These are phyloP conservation scores for Sclerotinia trifoliorum DNA, from an alignment of 2,329 filamentous ascomycete species.

Conservation along the genomic window DNA sequence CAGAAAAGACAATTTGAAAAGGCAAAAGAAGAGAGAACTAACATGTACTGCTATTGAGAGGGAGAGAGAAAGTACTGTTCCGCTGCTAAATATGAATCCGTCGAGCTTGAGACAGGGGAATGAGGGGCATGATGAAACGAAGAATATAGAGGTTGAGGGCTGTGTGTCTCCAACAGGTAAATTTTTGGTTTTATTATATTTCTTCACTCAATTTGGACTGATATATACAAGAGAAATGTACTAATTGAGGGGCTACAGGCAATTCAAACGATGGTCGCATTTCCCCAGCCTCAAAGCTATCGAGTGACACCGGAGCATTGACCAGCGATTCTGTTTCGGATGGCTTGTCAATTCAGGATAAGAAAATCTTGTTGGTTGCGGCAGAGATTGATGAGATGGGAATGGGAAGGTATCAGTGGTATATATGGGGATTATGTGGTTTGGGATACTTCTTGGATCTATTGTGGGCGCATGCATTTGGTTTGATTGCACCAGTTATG, in stretches of 20 bases:
- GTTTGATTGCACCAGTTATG: constrained; percentile 31
- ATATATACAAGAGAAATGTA: not conserved
- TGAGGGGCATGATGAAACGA: not conserved
- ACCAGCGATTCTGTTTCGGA: not conserved
- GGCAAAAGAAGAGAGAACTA: not conserved
- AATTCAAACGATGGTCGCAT: not conserved
- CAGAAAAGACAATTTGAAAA: not conserved
- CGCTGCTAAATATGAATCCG: constrained; percentile 16
- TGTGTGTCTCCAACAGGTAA: not conserved
- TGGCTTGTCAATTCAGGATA: constrained; percentile 23
- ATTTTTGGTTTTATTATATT: not conserved
- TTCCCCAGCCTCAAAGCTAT: not conserved
- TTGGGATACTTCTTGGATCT: constrained; percentile 37
- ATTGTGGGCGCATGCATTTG: constrained; percentile 34
- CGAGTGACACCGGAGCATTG: not conserved
- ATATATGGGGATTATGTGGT: constrained; percentile 34
- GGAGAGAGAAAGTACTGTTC: constrained; percentile 15
- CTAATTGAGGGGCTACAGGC: not conserved
- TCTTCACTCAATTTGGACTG: not conserved
- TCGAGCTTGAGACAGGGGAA: not conserved
- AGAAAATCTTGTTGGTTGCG: constrained; percentile 27
- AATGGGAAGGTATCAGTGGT: constrained; percentile 36
- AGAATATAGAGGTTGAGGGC: not conserved
- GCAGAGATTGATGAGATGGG: constrained; percentile 31
- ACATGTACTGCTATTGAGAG: not conserved